These are phyloP conservation scores for Cutaneotrichosporon cyanovorans DNA, from an alignment of 1,284 basidiomycete genomes.

Conservation along the genomic window DNA sequence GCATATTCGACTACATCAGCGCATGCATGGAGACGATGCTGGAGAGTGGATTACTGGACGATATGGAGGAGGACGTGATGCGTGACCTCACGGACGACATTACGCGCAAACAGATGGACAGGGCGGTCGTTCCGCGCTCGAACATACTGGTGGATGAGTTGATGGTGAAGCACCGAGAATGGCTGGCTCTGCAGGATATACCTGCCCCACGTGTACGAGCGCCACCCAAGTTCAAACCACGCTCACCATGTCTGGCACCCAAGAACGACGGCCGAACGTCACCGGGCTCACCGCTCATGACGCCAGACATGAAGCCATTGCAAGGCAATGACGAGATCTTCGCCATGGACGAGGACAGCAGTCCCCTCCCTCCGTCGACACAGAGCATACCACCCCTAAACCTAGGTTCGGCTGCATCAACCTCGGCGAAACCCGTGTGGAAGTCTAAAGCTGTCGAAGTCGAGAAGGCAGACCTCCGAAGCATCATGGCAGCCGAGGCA, in stretches of 20 bases:
- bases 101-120: constrained; percentile 57
- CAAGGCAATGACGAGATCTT: constrained; percentile 43
- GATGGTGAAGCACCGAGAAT: constrained; percentile 62
- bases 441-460: constrained; percentile 47
- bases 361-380: constrained; percentile 15
- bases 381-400: constrained; percentile 52
- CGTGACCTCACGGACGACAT: constrained; percentile 61
- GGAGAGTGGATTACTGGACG: constrained; percentile 68
- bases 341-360: constrained; percentile 45
- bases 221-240: constrained; percentile 43
- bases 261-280: constrained; percentile 36
- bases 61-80: constrained; percentile 60
- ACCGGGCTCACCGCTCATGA: constrained; percentile 5
- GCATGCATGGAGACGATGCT: constrained; percentile 82
- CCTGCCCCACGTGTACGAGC: constrained; percentile 57
- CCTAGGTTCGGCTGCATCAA: constrained; percentile 4
- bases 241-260: constrained; percentile 52
- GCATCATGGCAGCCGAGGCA: constrained; percentile 62
- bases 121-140: constrained; percentile 61
- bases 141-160: constrained; percentile 54
- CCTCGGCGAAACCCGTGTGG: constrained; percentile 42
- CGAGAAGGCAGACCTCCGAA: constrained; percentile 64
- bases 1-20: constrained; percentile 72
- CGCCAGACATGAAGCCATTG: constrained; percentile 21
- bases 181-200: constrained; percentile 74